Evolutionary conservation across 768 basidiomycete species (phyloP).

Genomic region (Suillus hirtellus): DNA sequence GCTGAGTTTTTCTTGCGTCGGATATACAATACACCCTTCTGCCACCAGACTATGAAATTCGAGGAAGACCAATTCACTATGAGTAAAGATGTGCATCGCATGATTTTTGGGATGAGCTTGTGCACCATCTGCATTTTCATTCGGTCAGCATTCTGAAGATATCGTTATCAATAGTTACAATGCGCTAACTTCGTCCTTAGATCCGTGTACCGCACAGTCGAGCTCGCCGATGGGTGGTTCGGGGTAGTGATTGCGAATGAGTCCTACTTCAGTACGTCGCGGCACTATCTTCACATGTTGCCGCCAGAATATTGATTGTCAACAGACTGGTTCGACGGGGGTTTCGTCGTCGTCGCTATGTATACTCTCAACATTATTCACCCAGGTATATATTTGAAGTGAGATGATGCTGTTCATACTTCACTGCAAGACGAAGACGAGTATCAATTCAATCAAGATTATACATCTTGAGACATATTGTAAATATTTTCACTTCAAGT

Average conservation of each 20-base stretch:
- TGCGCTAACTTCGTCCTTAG: slow-evolving; percentile 6
- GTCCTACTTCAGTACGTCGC: slow-evolving; percentile 45
- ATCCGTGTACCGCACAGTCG: slow-evolving; percentile 16
- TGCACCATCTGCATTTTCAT: slow-evolving; percentile 46
- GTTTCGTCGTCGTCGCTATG: slow-evolving; percentile 47
- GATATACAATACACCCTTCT: slow-evolving; percentile 36
- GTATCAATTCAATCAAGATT: background rate
- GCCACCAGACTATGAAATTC: slow-evolving; percentile 2
- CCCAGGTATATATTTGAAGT: slow-evolving; percentile 41
- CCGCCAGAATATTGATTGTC: background rate
- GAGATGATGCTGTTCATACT: background rate
- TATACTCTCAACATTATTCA: slow-evolving; percentile 46
- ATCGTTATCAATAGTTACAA: background rate
- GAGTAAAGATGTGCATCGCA: slow-evolving; percentile 24
- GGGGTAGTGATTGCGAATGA: slow-evolving; percentile 51
- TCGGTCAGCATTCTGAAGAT: slow-evolving; percentile 32
- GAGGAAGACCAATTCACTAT: background rate
- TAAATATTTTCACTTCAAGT: background rate
- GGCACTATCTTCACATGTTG: background rate
- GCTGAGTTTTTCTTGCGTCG: slow-evolving; percentile 50
- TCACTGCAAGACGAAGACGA: background rate
- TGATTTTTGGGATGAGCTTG: slow-evolving; percentile 39
- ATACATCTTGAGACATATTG: background rate
- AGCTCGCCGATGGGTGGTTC: slow-evolving; percentile 35
- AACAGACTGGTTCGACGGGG: slow-evolving; percentile 51